Percentiles rank a stretch among this genome's conserved stretches.
These are phyloP conservation scores for Withania somnifera DNA, from an alignment of 305 asterid genomes.

Conservation along the genomic window DNA sequence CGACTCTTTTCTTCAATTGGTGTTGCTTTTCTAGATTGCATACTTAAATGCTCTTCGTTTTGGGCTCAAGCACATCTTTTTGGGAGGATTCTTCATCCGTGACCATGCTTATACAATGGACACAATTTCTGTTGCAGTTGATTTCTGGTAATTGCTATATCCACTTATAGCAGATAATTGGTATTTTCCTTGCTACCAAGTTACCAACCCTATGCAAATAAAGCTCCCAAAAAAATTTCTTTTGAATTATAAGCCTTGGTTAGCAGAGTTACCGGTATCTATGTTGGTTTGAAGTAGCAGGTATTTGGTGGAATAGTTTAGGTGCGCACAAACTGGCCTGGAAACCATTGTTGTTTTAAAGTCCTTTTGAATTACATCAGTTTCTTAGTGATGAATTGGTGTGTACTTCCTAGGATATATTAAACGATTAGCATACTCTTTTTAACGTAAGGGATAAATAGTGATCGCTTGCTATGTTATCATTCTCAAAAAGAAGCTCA, in stretches of 20 bases:
- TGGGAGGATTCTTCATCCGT: constrained; percentile 86
- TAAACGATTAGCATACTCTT: background rate
- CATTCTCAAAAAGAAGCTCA: background rate
- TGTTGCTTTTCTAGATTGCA: constrained; percentile 48
- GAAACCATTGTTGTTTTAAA: too few relatives aligned
- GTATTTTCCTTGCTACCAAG: background rate
- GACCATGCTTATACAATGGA: constrained; percentile 90
- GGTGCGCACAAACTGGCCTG: background rate
- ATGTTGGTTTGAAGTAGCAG: background rate
- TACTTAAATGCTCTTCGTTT: constrained; percentile 77
- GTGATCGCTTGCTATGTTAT: background rate
- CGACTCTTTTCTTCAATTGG: constrained; percentile 5
- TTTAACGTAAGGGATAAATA: background rate
- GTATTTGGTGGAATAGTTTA: background rate
- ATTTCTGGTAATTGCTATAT: constrained; percentile 50
- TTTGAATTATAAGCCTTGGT: background rate
- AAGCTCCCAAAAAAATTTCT: background rate
- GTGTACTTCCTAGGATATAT: background rate
- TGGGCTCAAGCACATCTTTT: constrained; percentile 71
- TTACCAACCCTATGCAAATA: background rate
- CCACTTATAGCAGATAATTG: background rate
- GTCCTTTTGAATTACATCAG: background rate
- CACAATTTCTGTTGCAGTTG: constrained; percentile 80
- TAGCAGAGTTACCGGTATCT: background rate
- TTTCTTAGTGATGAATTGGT: background rate